phyloP scores from a whole-genome alignment of 1,284 basidiomycete genomes.

The Ustilago lituana region DNA sequence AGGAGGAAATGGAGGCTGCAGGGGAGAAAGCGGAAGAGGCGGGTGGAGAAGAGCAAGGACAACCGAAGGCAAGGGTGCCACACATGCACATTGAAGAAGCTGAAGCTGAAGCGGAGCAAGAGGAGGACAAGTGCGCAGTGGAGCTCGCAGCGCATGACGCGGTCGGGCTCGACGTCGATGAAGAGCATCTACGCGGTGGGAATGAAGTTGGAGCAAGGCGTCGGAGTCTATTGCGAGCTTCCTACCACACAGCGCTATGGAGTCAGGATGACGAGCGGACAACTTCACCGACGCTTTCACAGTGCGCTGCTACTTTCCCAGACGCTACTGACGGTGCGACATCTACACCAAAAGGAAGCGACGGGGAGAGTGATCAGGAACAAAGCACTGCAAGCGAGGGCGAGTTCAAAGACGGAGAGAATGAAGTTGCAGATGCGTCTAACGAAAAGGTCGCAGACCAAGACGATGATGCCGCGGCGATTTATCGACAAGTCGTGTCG shows the following conservation, averaged over 20 bases:
- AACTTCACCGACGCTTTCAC: slow-evolving; percentile 2
- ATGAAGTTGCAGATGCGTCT: background rate
- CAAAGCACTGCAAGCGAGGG: background rate
- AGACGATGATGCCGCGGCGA: background rate
- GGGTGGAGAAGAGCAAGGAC: background rate
- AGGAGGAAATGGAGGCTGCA: background rate
- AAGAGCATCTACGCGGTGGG: background rate
- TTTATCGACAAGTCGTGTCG: too few species aligned
- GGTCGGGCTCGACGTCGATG: background rate
- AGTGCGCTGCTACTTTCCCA: background rate
- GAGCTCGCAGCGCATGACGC: background rate
- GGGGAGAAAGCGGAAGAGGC: too few species aligned
- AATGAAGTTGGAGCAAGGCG: background rate
- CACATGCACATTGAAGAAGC: background rate
- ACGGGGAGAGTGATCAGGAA: background rate
- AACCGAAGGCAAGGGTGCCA: too few species aligned
- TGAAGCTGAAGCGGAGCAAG: background rate
- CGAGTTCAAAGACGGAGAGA: background rate
- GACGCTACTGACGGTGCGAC: background rate
- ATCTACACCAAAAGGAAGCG: background rate
- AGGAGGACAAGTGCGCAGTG: background rate
- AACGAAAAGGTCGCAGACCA: background rate
- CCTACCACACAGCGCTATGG: slow-evolving; percentile 40
- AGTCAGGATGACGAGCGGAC: slow-evolving; percentile 26
- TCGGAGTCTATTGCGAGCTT: slow-evolving; percentile 24